Conservation (phyloP, 2,329 filamentous ascomycete genomes). For the Bipolaris gigantea region DNA sequence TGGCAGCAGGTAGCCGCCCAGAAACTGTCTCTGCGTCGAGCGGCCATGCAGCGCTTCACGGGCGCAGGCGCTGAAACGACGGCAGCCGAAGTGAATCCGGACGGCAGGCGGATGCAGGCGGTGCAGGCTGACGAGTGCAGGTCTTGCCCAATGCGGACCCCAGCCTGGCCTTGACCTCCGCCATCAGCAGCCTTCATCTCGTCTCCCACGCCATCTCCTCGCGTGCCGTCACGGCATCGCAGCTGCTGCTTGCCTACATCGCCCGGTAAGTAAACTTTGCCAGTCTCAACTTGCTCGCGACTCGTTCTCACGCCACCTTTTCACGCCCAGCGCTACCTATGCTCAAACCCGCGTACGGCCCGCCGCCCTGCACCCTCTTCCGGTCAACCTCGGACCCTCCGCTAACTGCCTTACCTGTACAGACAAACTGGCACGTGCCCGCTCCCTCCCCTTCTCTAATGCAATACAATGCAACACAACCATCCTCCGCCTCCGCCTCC, state of each 20-base stretch:
- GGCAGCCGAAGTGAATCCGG: constrained; percentile 8
- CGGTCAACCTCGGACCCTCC: background rate
- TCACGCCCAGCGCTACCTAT: constrained; percentile 28
- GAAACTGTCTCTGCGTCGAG: constrained; percentile 32
- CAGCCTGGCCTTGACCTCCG: constrained; percentile 5
- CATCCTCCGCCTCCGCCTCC: too few species aligned
- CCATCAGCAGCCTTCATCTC: constrained; percentile 23
- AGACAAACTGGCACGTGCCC: constrained; percentile 48
- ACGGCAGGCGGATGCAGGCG: background rate
- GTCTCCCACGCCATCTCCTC: constrained; percentile 31
- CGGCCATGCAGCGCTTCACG: constrained; percentile 29
- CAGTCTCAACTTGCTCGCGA: constrained; percentile 17
- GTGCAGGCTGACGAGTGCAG: constrained; percentile 18
- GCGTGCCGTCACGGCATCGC: constrained; percentile 31
- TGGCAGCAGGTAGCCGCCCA: constrained; percentile 32
- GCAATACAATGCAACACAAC: too few species aligned
- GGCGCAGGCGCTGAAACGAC: constrained; percentile 10
- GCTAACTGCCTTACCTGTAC: constrained; percentile 42
- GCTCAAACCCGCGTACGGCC: constrained; percentile 36
- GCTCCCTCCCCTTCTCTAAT: background rate
- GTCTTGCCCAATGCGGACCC: constrained; percentile 12
- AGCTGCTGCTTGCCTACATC: constrained; percentile 36
- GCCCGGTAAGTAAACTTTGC: constrained; percentile 28
- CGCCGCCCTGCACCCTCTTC: background rate
- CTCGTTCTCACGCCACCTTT: constrained; percentile 42